Evolutionary conservation across 2,329 filamentous ascomycete genomes (phyloP).

Genomic region (Fusarium coicis): DNA sequence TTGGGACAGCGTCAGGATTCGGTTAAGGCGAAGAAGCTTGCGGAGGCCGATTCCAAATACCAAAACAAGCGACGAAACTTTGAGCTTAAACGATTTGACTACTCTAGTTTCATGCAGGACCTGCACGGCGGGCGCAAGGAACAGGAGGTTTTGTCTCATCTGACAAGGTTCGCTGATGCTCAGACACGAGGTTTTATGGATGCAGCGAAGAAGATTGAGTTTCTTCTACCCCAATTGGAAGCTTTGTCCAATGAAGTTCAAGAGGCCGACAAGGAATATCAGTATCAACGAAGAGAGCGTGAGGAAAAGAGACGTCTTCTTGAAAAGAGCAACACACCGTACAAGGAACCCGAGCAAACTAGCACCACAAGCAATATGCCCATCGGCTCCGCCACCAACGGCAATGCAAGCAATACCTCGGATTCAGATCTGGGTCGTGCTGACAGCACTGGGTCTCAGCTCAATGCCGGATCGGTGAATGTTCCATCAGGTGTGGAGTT

Average conservation of each 20-base stretch:
- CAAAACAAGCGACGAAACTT: constrained; percentile 94
- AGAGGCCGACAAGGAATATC: constrained; percentile 95
- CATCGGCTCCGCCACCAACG: constrained; percentile 53
- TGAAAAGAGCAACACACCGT: constrained; percentile 85
- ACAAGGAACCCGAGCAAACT: constrained; percentile 74
- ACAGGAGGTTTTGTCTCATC: constrained; percentile 92
- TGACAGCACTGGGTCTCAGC: constrained; percentile 78
- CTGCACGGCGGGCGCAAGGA: constrained; percentile 99
- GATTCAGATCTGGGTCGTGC: constrained; percentile 78
- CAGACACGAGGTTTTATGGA: constrained; percentile 86
- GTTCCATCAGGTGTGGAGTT: constrained; percentile 54
- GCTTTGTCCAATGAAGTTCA: constrained; percentile 89
- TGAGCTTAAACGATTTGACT: constrained; percentile 97
- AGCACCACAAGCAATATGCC: constrained; percentile 53
- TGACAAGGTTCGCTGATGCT: constrained; percentile 92
- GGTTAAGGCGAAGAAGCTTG: constrained; percentile 95
- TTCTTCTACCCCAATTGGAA: constrained; percentile 87
- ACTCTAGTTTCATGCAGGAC: constrained; percentile 99
- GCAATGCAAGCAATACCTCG: constrained; percentile 61
- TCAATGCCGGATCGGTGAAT: constrained; percentile 56
- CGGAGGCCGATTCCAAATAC: constrained; percentile 95
- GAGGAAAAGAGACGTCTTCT: constrained; percentile 92
- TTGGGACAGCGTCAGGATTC: constrained; percentile 97
- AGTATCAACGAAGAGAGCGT: constrained; percentile 92
- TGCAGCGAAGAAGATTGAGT: constrained; percentile 88